Base-by-base conservation (phyloP, 163 green algal genomes). In the Coccomyxa subellipsoidea region DNA sequence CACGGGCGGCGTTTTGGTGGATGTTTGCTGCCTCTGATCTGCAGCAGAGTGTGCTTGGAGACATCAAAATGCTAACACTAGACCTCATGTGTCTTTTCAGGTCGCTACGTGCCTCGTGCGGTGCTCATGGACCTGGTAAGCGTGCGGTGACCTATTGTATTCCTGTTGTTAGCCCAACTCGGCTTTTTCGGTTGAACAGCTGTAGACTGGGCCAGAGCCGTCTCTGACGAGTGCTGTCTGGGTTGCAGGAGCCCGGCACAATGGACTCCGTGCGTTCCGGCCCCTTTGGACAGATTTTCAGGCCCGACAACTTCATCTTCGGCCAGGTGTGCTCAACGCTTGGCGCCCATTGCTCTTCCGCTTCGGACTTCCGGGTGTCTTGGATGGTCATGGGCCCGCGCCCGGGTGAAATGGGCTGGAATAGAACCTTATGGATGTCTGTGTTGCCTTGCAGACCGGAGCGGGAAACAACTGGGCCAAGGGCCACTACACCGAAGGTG, bases 381-480 rank as follows among this genome's bases (percentile, higher is more conserved):
- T 75, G 4, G 1, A 38, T 59, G 47, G 23, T 59, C 47, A n/a
- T n/a, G 47, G 47, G 47, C 23, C 47, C 47, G 47, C 21, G 15
- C 15, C 5, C 47, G 47, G 47, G 15, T 59, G 47, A 12, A 2
- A 59, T 59, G n/a, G n/a, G n/a, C 47, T 59, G 47, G 47, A 59
- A 5, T 59, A 59, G 4, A 12, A 59, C 4, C 5, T 12, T 59
- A 27, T 27, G 47, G 21, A 59, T 27, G 15, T 27, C 23, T 59
- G 21, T 18, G 47, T 59, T 18, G 21, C 47, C n/a, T 73, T 79
- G 79, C 90, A 94, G 87, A 96, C 93, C 71, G 95, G 94, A 77
- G 96, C 96, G 12, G 96, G 95, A 47, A 99, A 99, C 91, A 99
- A 99, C 93, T 99, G 95, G 95, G 95, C 95, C 82, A 98, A 98